Base-by-base conservation (phyloP, 1,284 basidiomycete species). In the Porogramme epimiltina region DNA sequence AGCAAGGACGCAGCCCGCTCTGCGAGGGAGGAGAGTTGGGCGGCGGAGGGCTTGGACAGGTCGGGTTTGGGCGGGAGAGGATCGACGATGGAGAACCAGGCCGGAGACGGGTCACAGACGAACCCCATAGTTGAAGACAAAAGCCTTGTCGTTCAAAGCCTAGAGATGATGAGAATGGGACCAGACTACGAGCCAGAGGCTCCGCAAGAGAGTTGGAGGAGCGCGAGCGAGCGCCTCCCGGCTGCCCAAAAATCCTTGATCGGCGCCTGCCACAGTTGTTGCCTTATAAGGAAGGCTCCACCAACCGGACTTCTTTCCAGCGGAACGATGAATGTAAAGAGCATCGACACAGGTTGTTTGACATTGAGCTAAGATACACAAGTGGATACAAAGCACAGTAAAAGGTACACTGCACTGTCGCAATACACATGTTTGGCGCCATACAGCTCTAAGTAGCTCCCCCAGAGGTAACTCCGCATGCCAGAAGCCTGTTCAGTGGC, bases 31-130 rank as follows among this genome's bases (percentile, higher is more conserved):
- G 76, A 55, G 9, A 86, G 65, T 59, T 80, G 75, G 15, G 73
- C 60, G 0, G 79, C 60, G 2, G 79, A 72, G 13, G 76, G 70
- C 2, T 70, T 56, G 3, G 71, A 61, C 6, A 70, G 51, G 19
- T 51, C 52, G 19, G 66, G 22, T 8, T 64, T 54, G 34, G 34
- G n/a, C n/a, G 65, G 49, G 33, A 63, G 74, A 41, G 54, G 66
- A 24, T 63, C 68, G 13, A 80, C 60, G 10, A 73, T 67, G 23
- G 71, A 66, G 63, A 88, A 84, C 87, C 87, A 90, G 45, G 80
- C 75, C 1, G 86, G 73, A 8, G 74, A 74, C 0, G 84, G 81
- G 19, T 77, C 71, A 47, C 84, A 66, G 31, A 82, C 51, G 40
- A 63, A 53, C 59, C 63, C 42, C 28, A 45, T 42, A 24, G 42